Percentiles rank a stretch among this genome's conserved stretches.
These are phyloP conservation scores for Rubus idaeus DNA, from an alignment of 306 rosid genomes.

Conservation along the genomic window DNA sequence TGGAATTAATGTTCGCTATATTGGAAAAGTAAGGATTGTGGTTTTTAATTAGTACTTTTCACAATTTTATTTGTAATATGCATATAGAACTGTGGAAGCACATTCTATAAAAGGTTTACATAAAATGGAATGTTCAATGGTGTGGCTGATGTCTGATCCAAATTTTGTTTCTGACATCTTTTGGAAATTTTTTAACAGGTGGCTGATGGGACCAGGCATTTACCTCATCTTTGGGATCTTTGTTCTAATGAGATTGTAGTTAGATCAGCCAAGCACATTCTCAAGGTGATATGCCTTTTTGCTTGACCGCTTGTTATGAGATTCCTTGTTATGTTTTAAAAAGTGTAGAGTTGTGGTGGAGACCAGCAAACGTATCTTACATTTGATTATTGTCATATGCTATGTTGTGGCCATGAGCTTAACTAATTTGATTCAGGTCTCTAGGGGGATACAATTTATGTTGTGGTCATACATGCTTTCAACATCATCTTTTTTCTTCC, in stretches of 20 bases:
- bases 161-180: slow-evolving; percentile 29
- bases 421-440: not conserved
- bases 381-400: not conserved
- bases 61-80: slow-evolving; percentile 9
- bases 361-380: not conserved
- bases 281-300: slow-evolving; percentile 60
- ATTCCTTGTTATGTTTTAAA: not conserved
- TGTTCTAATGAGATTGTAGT: slow-evolving; percentile 90
- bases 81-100: no score
- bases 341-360: slow-evolving; percentile 3
- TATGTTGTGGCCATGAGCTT: not conserved
- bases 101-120: no score
- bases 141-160: not conserved
- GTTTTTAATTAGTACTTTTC: slow-evolving; percentile 18
- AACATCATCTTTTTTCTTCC: not conserved
- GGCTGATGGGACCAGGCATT: slow-evolving; percentile 89
- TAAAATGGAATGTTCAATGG: not conserved
- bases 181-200: slow-evolving; percentile 48
- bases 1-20: slow-evolving; percentile 93
- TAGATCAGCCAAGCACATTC: slow-evolving; percentile 90
- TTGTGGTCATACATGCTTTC: not conserved
- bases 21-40: slow-evolving; percentile 70
- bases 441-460: not conserved
- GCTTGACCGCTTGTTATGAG: not conserved
- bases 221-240: slow-evolving; percentile 94